Percentiles rank a stretch among this genome's conserved stretches.
Evolutionary conservation across 257 asterid genomes (phyloP).

Genomic region (Solanum verrucosum): DNA sequence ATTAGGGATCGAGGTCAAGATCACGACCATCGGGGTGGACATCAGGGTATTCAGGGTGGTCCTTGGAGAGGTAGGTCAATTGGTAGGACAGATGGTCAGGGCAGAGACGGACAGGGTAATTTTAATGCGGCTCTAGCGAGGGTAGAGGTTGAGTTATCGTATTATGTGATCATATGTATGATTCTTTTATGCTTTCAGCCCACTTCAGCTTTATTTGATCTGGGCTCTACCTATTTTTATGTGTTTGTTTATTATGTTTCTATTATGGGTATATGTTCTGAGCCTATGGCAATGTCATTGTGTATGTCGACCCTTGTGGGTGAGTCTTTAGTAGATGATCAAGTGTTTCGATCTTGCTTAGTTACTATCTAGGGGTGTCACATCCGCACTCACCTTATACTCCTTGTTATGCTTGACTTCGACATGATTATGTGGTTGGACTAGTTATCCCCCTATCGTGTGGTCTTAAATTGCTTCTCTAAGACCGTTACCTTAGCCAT

Average conservation of each 20-base stretch:
- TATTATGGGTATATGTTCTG: neutral
- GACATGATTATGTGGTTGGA: neutral
- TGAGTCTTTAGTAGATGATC: neutral
- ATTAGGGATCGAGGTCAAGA: neutral
- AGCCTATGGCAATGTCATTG: neutral
- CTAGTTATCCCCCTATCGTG: neutral
- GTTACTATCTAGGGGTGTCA: neutral
- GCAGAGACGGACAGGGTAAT: neutral
- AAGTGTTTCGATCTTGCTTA: neutral
- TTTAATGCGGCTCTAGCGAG: no score
- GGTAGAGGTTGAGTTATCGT: neutral
- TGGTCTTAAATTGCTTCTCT: neutral
- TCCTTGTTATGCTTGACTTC: neutral
- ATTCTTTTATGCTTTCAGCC: neutral
- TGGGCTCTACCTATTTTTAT: neutral
- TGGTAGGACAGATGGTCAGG: neutral
- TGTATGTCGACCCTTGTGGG: neutral
- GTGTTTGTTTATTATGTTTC: neutral
- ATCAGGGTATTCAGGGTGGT: neutral
- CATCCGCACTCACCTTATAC: neutral
- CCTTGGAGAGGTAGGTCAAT: neutral
- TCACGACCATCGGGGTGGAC: neutral
- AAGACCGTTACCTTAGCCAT: neutral
- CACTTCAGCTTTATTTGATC: neutral
- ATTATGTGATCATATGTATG: neutral